Percentiles rank a stretch among this genome's conserved stretches.
phyloP scores from a whole-genome alignment of 2,329 filamentous ascomycete species.

The Penicillium griseofulvum region DNA sequence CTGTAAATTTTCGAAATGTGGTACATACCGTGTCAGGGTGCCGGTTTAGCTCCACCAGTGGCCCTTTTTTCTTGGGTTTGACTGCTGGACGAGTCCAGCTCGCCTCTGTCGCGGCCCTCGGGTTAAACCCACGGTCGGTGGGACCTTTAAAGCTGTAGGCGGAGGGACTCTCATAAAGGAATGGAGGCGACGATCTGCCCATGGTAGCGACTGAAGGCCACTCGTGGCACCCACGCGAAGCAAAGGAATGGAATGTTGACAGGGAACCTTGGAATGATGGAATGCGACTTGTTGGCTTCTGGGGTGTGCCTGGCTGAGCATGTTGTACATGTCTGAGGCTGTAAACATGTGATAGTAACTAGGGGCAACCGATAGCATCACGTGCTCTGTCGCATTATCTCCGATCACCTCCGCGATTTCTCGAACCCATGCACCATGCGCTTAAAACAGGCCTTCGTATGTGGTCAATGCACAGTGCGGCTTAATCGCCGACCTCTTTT shows the following conservation, averaged over 20 bases:
- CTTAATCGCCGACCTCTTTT: conserved; percentile 11
- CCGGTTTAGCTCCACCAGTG: conserved; percentile 75
- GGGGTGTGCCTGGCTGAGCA: not conserved
- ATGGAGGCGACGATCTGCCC: conserved; percentile 63
- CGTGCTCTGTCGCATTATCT: conserved; percentile 10
- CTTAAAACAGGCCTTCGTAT: conserved; percentile 27
- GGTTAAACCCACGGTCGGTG: conserved; percentile 68
- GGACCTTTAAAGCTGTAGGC: conserved; percentile 53
- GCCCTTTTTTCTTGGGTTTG: conserved; percentile 68
- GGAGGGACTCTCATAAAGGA: conserved; percentile 65
- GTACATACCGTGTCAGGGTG: conserved; percentile 72
- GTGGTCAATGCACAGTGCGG: conserved; percentile 30
- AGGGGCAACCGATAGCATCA: conserved; percentile 30
- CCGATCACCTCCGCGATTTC: conserved; percentile 1
- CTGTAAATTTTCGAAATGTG: not conserved
- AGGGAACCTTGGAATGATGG: conserved; percentile 10
- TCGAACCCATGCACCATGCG: conserved; percentile 22
- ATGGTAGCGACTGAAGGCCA: conserved; percentile 35
- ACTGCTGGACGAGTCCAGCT: conserved; percentile 64
- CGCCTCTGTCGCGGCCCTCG: conserved; percentile 78
- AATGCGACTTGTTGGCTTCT: conserved; percentile 20
- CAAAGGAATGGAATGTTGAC: conserved; percentile 26
- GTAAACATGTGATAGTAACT: conserved; percentile 29
- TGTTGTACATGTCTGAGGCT: not conserved
- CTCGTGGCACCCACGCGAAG: conserved; percentile 35